A percentile compares a stretch with the other conserved stretches of the same genome.
These are phyloP conservation scores for Telopea speciosissima DNA, from an alignment of 177 flowering plant species.

Conservation along the genomic window DNA sequence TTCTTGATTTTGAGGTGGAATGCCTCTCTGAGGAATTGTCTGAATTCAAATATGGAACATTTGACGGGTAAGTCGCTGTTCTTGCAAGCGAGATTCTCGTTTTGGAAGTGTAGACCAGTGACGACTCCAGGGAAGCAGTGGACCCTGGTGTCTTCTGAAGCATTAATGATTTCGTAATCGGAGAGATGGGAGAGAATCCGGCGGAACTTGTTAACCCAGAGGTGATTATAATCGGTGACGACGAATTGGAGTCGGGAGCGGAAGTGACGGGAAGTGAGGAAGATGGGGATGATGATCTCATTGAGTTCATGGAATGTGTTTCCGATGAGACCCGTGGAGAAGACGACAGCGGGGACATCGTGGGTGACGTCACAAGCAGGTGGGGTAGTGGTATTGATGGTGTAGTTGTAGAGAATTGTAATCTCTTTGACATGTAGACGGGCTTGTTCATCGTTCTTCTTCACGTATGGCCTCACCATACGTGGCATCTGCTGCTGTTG, in stretches of 20 bases:
- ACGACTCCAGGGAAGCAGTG: constrained; percentile 57
- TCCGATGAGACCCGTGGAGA: constrained; percentile 45
- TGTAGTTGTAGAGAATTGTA: constrained; percentile 9
- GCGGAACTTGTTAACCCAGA: constrained; percentile 27
- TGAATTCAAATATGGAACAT: constrained; percentile 33
- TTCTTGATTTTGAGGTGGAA: constrained; percentile 16
- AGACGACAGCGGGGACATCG: constrained; percentile 43
- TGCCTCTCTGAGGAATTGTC: constrained; percentile 26
- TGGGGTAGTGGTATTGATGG: constrained; percentile 1
- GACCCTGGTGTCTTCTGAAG: constrained; percentile 16
- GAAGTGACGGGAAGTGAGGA: constrained; percentile 41
- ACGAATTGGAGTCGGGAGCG: constrained; percentile 25
- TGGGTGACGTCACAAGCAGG: constrained; percentile 26
- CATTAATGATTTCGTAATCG: constrained; percentile 26
- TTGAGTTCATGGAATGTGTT: constrained; percentile 55
- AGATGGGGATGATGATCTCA: constrained; percentile 52
- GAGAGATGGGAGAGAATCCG: constrained; percentile 34
- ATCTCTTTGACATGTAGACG: constrained; percentile 20
- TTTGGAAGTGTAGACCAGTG: constrained; percentile 43
- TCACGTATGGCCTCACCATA: constrained; percentile 29
- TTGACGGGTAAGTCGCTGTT: constrained; percentile 25
- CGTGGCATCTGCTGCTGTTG: too few relatives aligned
- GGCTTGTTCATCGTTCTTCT: constrained; percentile 7
- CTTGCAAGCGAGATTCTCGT: constrained; percentile 24
- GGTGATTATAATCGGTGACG: constrained; percentile 28